Evolutionary conservation across 148 eudicot species (phyloP), one percentile per base, ranked within the genome.

Genomic region (Arbutus unedo): DNA sequence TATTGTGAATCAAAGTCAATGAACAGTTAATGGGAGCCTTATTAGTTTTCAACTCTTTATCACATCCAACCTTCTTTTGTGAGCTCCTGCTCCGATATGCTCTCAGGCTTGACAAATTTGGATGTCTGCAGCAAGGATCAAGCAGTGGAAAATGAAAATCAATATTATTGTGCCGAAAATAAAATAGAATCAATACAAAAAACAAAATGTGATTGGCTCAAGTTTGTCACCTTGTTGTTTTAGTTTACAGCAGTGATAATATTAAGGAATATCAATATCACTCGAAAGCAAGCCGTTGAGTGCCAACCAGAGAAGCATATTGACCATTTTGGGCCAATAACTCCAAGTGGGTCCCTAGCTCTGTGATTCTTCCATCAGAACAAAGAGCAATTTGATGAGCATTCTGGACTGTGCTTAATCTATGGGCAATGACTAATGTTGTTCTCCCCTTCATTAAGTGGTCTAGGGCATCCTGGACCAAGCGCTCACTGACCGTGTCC

Each of bases 321-420:
- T 87, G 93, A 66, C 98, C 99, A 76, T 93, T 90, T 80, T 68
- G 87, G 49, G 87, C 86, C 82, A 94, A 78, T 79, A 96, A 85
- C 82, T 96, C 95, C 21, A 79, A 86, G 88, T 96, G 99, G 74
- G 99, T 93, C 73, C 99, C 99, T 3, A 96, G 92, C 87, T 96
- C 99, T 47, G 93, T 74, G 79, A 96, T 90, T 87, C 73, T 92
- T 76, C 99, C 98, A 83, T 94, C 98, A 9, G 94, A 93, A 84
- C 95, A 93, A 60, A 96, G 87, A 68, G 98, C 99, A 81, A 96
- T 96, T 87, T 94, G 98, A 86, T 96, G 88, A 84, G 99, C 99
- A 86, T 91, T 94, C 80, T 96, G 99, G 53, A 96, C 99, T n/a
- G 99, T 96, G 91, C 98, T 96, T 87, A 96, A 81, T 74, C 98